Evolutionary conservation across 2,329 filamentous ascomycete species (phyloP).

Genomic region (Cyphellophora europaea): DNA sequence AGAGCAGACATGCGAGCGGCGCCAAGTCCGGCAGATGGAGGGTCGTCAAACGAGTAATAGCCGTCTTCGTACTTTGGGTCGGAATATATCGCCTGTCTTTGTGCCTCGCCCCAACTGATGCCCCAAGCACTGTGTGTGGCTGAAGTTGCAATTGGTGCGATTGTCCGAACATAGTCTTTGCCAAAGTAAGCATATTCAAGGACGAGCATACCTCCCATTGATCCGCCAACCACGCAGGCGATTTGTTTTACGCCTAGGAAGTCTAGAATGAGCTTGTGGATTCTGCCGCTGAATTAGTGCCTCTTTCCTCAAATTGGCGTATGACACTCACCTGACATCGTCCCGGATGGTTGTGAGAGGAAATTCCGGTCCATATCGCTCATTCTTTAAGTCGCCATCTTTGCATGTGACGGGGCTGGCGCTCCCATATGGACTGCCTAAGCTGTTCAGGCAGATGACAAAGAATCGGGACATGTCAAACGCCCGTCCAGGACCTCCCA

Average conservation of each 20-base stretch:
- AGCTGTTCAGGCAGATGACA: conserved; percentile 44
- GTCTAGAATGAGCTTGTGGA: conserved; percentile 47
- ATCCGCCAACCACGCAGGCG: conserved; percentile 46
- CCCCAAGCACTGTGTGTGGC: conserved; percentile 49
- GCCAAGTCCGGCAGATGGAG: conserved; percentile 75
- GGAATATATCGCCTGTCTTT: conserved; percentile 70
- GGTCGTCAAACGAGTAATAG: conserved; percentile 82
- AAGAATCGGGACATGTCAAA: conserved; percentile 46
- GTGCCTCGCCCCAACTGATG: conserved; percentile 50
- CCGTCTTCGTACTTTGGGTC: conserved; percentile 98
- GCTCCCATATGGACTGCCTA: conserved; percentile 47
- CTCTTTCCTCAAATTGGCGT: too few relatives aligned
- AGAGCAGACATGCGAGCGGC: conserved; percentile 95
- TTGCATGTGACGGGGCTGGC: conserved; percentile 61
- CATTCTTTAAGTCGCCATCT: conserved; percentile 65
- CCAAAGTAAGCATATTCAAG: conserved; percentile 62
- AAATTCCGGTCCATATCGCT: conserved; percentile 87
- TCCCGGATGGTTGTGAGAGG: conserved; percentile 91
- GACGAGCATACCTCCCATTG: conserved; percentile 50
- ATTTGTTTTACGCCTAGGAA: conserved; percentile 44
- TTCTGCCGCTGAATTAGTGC: too few relatives aligned
- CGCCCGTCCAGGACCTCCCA: conserved; percentile 43
- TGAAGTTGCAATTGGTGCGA: conserved; percentile 48
- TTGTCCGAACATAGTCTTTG: conserved; percentile 45
- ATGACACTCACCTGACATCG: conserved; percentile 79